Conservation (phyloP, 1,139 yeast species). For the Sugiyamaella grinbergsii region DNA sequence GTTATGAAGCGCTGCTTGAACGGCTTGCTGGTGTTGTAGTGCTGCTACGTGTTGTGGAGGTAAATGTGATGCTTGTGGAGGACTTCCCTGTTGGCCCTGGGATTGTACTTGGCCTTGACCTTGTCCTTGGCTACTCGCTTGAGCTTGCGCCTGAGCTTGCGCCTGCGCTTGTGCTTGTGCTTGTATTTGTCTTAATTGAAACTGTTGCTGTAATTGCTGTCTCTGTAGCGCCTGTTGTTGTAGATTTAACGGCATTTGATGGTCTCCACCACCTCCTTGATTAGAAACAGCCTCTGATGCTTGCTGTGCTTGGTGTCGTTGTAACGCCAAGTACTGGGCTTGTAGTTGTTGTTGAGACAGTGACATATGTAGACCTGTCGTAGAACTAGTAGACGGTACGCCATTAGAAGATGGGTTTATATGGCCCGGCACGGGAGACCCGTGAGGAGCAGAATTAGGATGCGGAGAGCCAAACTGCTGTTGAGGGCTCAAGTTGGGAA, state of each 20-base stretch:
- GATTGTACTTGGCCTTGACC: conserved; percentile 22
- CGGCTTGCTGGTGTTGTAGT: conserved; percentile 21
- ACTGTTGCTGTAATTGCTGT: conserved; percentile 27
- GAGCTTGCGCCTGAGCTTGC: no score
- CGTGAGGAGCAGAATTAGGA: conserved; percentile 12
- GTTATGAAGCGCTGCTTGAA: conserved; percentile 28
- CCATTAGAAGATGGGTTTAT: conserved; percentile 8
- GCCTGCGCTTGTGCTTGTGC: conserved; percentile 19
- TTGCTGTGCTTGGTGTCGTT: conserved; percentile 22
- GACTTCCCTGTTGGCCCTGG: conserved; percentile 19
- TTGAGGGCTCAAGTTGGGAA: conserved; percentile 12
- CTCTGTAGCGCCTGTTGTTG: conserved; percentile 24
- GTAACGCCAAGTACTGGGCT: conserved; percentile 21
- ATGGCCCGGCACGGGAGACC: conserved; percentile 20
- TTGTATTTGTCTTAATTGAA: conserved; percentile 16
- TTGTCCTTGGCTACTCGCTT: no score
- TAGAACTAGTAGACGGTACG: conserved; percentile 3
- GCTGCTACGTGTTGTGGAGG: conserved; percentile 20
- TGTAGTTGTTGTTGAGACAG: conserved; percentile 22
- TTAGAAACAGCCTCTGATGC: conserved; percentile 8
- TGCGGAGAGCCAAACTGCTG: conserved; percentile 26
- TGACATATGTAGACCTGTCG: conserved; percentile 9
- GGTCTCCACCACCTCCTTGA: conserved; percentile 2
- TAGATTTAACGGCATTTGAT: conserved; percentile 18
- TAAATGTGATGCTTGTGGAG: background rate